phyloP scores from a whole-genome alignment of 192 early-diverging fungal species.

The Podila epicladia region DNA sequence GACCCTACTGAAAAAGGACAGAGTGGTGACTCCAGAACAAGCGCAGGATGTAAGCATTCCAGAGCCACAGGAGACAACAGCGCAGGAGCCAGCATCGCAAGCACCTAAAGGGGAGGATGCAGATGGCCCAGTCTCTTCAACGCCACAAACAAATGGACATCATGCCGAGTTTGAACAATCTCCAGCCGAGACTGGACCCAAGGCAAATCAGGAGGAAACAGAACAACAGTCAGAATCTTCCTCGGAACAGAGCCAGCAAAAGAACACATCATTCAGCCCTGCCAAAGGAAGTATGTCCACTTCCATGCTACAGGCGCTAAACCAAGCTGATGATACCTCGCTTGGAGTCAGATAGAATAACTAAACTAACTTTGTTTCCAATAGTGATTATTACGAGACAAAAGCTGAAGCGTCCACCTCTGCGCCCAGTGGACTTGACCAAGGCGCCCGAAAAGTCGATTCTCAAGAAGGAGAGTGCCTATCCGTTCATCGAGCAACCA shows the following conservation, averaged over 20 bases:
- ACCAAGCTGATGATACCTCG: too few species aligned
- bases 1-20: neutral
- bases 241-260: neutral
- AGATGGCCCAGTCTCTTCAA: neutral
- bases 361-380: too few species aligned
- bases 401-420: conserved; percentile 33
- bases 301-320: neutral
- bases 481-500: conserved; percentile 45
- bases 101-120: neutral
- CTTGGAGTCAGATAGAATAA: too few species aligned
- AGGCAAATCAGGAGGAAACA: too few species aligned
- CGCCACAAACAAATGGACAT: neutral
- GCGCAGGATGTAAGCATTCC: neutral
- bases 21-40: neutral
- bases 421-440: conserved; percentile 29
- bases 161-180: neutral
- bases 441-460: conserved; percentile 34
- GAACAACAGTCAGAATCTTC: neutral
- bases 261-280: neutral
- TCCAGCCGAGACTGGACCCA: too few species aligned
- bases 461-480: conserved; percentile 44
- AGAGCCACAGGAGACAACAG: neutral
- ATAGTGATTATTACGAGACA: conserved; percentile 6
- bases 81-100: neutral
- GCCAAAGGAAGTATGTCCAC: neutral